Conservation (phyloP, 345 rosid species). For the Arabis hirsuta region DNA sequence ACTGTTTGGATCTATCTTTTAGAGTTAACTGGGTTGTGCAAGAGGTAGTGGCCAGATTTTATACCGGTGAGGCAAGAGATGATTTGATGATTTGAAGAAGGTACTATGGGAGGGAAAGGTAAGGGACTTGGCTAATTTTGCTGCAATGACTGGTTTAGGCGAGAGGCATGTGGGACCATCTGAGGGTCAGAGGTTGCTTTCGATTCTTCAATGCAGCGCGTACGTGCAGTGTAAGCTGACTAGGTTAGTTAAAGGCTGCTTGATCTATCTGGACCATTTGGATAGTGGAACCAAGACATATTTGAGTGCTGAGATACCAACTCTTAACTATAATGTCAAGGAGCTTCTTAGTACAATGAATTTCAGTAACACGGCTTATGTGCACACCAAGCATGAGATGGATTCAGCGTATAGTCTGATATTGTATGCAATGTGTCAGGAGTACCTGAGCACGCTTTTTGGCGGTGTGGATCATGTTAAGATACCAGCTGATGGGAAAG, state of each 20-base stretch:
- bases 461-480: slow-evolving; percentile 29
- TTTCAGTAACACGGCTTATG: not conserved
- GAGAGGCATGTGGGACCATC: not conserved
- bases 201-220: not conserved
- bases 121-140: not conserved
- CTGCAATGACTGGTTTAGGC: slow-evolving; percentile 1
- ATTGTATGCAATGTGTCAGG: slow-evolving; percentile 25
- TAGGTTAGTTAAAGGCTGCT: slow-evolving; percentile 7
- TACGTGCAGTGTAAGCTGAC: not conserved
- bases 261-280: slow-evolving; percentile 12
- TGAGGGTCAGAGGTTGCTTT: slow-evolving; percentile 14
- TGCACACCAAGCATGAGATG: not conserved
- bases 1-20: not conserved
- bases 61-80: slow-evolving; percentile 8
- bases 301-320: not conserved
- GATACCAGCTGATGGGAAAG: slow-evolving; percentile 20
- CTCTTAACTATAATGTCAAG: slow-evolving; percentile 11
- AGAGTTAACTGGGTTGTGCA: slow-evolving; percentile 13
- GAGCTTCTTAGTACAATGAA: slow-evolving; percentile 10
- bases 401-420: not conserved
- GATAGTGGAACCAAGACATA: slow-evolving; percentile 22
- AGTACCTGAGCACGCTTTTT: not conserved
- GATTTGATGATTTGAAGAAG: not conserved
- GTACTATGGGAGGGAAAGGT: not conserved
- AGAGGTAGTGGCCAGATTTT: slow-evolving; percentile 8